Base-by-base conservation (phyloP, 306 rosid genomes). In the Crataegus laevigata region DNA sequence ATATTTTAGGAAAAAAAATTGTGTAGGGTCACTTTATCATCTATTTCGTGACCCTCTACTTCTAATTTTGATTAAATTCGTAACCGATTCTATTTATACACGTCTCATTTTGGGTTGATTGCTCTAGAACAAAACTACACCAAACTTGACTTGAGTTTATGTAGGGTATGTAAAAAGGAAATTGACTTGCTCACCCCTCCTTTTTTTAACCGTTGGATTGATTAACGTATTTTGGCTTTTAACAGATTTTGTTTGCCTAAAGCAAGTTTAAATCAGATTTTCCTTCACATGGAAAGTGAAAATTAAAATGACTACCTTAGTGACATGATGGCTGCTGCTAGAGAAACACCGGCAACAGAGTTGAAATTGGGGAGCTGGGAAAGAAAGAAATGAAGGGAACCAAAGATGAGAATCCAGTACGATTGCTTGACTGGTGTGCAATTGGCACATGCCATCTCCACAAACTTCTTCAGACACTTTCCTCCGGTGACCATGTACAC, bases 401-500 rank as follows among this genome's bases (percentile, higher is more conserved):
- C 98, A 83, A 94, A 91, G 22, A 94, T 91, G 64, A 90, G 66
- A 72, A 94, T 94, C 97, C 96, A 94, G 67, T 89, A 94, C 10
- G 97, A 87, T 21, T 90, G 97, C 61, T 57, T 91, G 34, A 94
- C 62, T 17, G 82, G 93, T 55, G 84, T 85, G 78, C 98, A 94
- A 72, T 86, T 82, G 66, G 87, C 79, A 79, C 98, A 94, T n/a
- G 96, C 86, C 75, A 90, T 86, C 73, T 94, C 98, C 91, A 90
- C 67, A 80, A 94, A 94, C 79, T 94, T 87, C 91, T 84, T 88
- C 3, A 94, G 79, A 69, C 96, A 94, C 86, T 90, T 86, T 3
- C 98, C 98, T 17, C 98, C 98, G 12, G 89, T 94, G 22, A 94
- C 98, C 84, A 94, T 91, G 72, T 94, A 91, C 21, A 94, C 98